These are phyloP conservation scores for Botrytis aclada DNA, from an alignment of 2,329 filamentous ascomycete species.

Conservation along the genomic window DNA sequence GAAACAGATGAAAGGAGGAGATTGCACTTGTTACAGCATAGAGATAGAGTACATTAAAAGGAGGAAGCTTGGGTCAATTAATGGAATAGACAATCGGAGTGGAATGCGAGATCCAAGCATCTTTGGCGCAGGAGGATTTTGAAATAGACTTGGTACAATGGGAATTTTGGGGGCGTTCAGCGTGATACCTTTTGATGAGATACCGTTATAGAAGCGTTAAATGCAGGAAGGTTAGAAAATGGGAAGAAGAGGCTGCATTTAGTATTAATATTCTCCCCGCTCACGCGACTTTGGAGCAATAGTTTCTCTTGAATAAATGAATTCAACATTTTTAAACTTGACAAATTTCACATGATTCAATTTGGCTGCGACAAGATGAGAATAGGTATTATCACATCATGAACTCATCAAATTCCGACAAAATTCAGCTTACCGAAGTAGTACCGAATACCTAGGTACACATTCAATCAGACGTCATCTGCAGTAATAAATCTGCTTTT, in stretches of 20 bases:
- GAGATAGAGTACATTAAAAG: constrained; percentile 28
- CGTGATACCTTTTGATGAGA: constrained; percentile 13
- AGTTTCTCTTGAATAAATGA: not conserved
- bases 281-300: not conserved
- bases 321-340: not conserved
- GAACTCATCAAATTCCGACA: not conserved
- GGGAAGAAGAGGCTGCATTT: not conserved
- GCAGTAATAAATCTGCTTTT: not conserved
- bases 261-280: not conserved
- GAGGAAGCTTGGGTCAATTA: not conserved
- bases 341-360: not conserved
- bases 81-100: not conserved
- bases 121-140: constrained; percentile 2
- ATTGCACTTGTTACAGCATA: constrained; percentile 31
- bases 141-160: not conserved
- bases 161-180: not conserved
- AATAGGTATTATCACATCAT: not conserved
- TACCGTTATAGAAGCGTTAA: not conserved
- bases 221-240: not conserved
- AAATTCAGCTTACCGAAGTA: not conserved
- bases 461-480: not conserved
- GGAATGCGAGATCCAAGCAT: not conserved
- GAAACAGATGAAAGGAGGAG: constrained; percentile 34
- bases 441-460: not conserved
- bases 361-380: not conserved